Base-by-base conservation (phyloP, 2,329 filamentous ascomycete species). In the Calonectria naviculata region DNA sequence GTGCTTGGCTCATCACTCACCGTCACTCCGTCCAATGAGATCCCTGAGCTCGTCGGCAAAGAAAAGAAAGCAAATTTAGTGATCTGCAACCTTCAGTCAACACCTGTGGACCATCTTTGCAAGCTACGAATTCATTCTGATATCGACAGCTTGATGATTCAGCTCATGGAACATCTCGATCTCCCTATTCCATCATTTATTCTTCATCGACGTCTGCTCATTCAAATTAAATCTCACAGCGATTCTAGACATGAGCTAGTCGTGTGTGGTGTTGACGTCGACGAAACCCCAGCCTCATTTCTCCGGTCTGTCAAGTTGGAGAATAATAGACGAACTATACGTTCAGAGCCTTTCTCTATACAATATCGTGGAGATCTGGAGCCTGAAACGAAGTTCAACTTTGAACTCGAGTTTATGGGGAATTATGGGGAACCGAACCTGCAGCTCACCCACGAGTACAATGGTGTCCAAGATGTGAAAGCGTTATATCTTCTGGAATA, bases 21-120 rank as follows among this genome's bases (percentile, higher is more conserved):
- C 0, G 83, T 87, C 1, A 78, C 81, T 0, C 85, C 85, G 0
- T 84, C 85, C 0, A 83, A 82, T 61, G 80, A 82, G 24, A 83
- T 87, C 12, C 84, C 85, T 0, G 81, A 83, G 49, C 76, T 77
- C 0, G 80, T 81, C 0, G 83, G 83, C 1, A 68, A 74, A 19
- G 80, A 73, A 12, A 75, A 75, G 21, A 73, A 69, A 4, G 81
- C 79, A 0, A 81, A 80, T 28, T 80, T 87, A 3, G 82, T 75
- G 0, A 86, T 88, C 21, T 87, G 86, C 71, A 87, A 88, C 60
- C 78, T 88, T 4, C 86, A 88, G 63, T 78, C 79, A 1, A 87
- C 85, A 5, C 83, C 83, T 0, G 58, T 85, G 4, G 85, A 88
- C 42, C 36, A 72, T 0, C 65, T 84, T 0, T 75, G 81, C 0